Percentiles rank a stretch among this genome's conserved stretches.
phyloP scores from a whole-genome alignment of 441 rosid species.

The Brassica balearica region DNA sequence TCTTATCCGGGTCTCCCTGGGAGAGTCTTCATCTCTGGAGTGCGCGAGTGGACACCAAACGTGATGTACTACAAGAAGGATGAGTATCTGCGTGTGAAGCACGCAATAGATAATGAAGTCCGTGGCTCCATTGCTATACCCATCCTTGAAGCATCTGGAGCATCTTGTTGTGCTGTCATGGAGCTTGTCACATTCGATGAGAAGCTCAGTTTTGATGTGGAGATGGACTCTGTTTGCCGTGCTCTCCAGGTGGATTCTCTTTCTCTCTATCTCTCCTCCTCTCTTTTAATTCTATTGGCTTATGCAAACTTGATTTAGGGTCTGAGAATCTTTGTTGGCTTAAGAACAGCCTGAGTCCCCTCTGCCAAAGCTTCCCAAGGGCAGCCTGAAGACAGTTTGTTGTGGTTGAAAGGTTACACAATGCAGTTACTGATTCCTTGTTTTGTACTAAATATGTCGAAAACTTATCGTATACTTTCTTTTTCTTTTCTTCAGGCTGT shows the following conservation, averaged over 20 bases:
- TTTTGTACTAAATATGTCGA: slow-evolving; percentile 23
- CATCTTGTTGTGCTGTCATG: slow-evolving; percentile 72
- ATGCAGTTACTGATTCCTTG: slow-evolving; percentile 27
- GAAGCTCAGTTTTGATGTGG: slow-evolving; percentile 73
- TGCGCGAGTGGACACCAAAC: slow-evolving; percentile 92
- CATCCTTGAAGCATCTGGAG: slow-evolving; percentile 54
- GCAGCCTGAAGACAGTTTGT: slow-evolving; percentile 39
- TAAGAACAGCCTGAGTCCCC: slow-evolving; percentile 39
- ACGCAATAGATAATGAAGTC: slow-evolving; percentile 69
- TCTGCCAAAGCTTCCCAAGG: slow-evolving; percentile 42
- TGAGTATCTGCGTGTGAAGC: slow-evolving; percentile 70
- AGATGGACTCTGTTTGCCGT: slow-evolving; percentile 70
- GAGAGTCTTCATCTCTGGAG: slow-evolving; percentile 75
- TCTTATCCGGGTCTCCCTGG: slow-evolving; percentile 81
- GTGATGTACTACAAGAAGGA: slow-evolving; percentile 60
- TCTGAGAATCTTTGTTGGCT: slow-evolving; percentile 43
- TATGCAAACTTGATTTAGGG: slow-evolving; percentile 41
- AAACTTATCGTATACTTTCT: slow-evolving; percentile 3
- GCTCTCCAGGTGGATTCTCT: slow-evolving; percentile 71
- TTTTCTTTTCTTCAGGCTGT: slow-evolving; percentile 63
- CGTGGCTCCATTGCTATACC: slow-evolving; percentile 86
- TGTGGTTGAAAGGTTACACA: slow-evolving; percentile 45
- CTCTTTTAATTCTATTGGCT: not conserved
- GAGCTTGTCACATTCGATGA: slow-evolving; percentile 81
- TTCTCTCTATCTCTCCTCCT: slow-evolving; percentile 10